Conservation (phyloP, 352 stramenopile genomes). For the Phytophthora hybrid region DNA sequence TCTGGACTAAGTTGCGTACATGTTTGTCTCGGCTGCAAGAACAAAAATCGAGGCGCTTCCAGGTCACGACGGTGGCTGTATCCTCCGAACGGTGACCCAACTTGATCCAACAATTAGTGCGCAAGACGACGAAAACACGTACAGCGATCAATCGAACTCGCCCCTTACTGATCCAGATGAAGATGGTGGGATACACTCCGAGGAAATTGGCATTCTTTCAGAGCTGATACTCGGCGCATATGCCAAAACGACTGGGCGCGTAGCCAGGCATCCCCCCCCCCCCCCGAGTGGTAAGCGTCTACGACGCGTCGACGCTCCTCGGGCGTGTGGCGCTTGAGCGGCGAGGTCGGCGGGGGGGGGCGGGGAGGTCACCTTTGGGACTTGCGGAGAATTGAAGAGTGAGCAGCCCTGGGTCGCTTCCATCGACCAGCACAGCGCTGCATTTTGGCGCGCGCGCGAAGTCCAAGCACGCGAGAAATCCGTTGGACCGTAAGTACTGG, state of each 20-base stretch:
- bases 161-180: slow-evolving; percentile 2
- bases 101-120: slow-evolving; percentile 10
- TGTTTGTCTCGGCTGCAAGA: background rate
- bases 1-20: background rate
- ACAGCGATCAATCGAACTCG: slow-evolving; percentile 4
- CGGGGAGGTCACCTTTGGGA: too few relatives aligned
- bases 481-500: too few relatives aligned
- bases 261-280: too few relatives aligned
- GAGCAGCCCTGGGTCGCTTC: too few relatives aligned
- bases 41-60: slow-evolving; percentile 23
- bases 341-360: too few relatives aligned
- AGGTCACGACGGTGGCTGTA: slow-evolving; percentile 14
- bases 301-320: slow-evolving; percentile 7
- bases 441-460: too few relatives aligned
- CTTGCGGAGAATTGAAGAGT: too few relatives aligned
- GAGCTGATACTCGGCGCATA: background rate
- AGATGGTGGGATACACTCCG: background rate
- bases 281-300: background rate
- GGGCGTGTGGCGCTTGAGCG: slow-evolving; percentile 1
- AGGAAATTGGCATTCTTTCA: slow-evolving; percentile 37
- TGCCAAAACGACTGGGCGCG: background rate
- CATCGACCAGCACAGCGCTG: too few relatives aligned
- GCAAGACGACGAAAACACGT: background rate
- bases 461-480: too few relatives aligned
- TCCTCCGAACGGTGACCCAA: slow-evolving; percentile 24